Base-by-base conservation (phyloP, 257 asterid genomes). In the Verbena officinalis region DNA sequence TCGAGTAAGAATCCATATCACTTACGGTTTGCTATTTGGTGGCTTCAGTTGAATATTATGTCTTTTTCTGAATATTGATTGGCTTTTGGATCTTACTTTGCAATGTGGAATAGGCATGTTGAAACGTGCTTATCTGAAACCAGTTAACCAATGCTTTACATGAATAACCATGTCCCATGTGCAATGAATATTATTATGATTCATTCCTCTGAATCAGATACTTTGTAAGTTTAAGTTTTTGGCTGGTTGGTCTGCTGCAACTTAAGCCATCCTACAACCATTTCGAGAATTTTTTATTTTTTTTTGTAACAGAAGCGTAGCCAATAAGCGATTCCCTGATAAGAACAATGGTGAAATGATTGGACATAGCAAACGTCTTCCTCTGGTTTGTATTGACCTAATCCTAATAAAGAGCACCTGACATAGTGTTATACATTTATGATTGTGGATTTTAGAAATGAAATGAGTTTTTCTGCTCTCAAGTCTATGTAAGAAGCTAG, bases 1-100 rank as follows among this genome's bases (percentile, higher is more conserved):
- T 74, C 95, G 96, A 58, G 98, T 89, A 84, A 60, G 71, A 14
- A 59, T 60, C 55, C 14, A 30, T 53, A 24, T 33, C 58, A 14
- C 33, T 45, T 30, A 19, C 24, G 16, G 8, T 39, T 70, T 11
- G 12, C 39, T 39, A 31, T 3, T 10, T 31, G n/a, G 14, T 9
- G 24, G 21, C 12, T 9, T 49, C 16, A 12, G 8, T 24, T 24
- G 30, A 34, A 13, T 59, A 23, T 40, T 11, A 23, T 48, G 30
- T 45, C 1, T 27, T 68, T 61, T 20, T 21, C 45, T 65, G 23
- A 58, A 16, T 60, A 14, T 59, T 21, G 30, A 1, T 17, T 38
- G 27, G 11, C 54, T 21, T 39, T 27, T 14, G 46, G 33, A 7
- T 78, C 72, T 74, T 67, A 21, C 48, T 33, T 52, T 61, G 70